Evolutionary conservation across 2,329 filamentous ascomycete genomes (phyloP).

Genomic region (Aplosporella prunicola): DNA sequence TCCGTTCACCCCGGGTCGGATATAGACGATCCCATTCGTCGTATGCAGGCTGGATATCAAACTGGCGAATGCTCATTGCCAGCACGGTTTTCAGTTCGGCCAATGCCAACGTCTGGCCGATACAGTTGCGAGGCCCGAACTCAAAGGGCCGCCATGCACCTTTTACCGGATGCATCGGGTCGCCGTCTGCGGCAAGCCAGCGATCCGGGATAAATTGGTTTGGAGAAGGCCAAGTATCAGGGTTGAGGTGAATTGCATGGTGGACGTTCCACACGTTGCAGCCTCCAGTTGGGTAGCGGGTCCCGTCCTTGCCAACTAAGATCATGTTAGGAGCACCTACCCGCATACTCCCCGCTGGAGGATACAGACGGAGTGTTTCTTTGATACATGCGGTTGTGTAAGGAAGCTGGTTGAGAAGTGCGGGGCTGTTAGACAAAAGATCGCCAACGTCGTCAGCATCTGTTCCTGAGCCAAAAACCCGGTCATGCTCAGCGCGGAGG

Average conservation of each 20-base stretch:
- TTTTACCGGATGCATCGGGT: constrained; percentile 21
- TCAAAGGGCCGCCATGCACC: constrained; percentile 32
- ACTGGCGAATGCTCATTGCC: constrained; percentile 40
- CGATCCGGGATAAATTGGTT: too few species aligned
- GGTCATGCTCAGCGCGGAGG: constrained; percentile 41
- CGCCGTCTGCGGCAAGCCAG: constrained; percentile 16
- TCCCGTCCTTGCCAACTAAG: background rate
- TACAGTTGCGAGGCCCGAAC: constrained; percentile 27
- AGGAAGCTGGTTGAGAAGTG: constrained; percentile 40
- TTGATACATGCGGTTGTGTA: constrained; percentile 46
- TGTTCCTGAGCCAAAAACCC: constrained; percentile 40
- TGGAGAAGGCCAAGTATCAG: too few species aligned
- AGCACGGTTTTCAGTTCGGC: constrained; percentile 25
- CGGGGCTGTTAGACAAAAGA: background rate
- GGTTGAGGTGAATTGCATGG: too few species aligned
- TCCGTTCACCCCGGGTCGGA: constrained; percentile 20
- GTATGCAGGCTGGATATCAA: constrained; percentile 36
- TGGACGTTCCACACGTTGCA: too few species aligned
- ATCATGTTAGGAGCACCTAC: background rate
- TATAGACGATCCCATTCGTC: constrained; percentile 17
- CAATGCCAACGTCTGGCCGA: constrained; percentile 29
- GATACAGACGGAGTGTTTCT: constrained; percentile 45
- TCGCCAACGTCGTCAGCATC: background rate
- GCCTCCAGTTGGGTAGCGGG: too few species aligned
- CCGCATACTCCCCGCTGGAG: constrained; percentile 34